Evolutionary conservation across 1,139 yeast species (phyloP).

Genomic region (Candida neerlandica): DNA sequence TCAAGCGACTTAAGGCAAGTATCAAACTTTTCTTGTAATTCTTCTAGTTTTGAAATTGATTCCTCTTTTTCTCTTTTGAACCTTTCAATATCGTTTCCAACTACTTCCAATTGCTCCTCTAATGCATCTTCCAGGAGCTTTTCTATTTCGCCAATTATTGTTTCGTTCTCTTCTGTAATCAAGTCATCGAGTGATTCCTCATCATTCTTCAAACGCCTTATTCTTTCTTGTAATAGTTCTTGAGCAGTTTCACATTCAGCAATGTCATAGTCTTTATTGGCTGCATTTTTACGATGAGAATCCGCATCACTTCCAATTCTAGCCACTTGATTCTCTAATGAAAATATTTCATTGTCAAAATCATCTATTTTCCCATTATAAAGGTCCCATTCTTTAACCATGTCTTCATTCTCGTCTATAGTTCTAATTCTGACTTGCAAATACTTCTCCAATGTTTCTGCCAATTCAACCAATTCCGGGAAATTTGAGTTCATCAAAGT

Average conservation of each 20-base stretch:
- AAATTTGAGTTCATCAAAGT: constrained; percentile 70
- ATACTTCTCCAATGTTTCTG: constrained; percentile 58
- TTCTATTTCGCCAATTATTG: constrained; percentile 12
- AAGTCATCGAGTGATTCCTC: constrained; percentile 12
- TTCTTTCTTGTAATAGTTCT: constrained; percentile 9
- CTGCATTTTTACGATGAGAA: constrained; percentile 8
- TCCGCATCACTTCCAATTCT: constrained; percentile 15
- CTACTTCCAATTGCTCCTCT: constrained; percentile 21
- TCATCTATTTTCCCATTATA: constrained; percentile 16
- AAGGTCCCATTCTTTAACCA: constrained; percentile 23
- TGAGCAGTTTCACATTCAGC: constrained; percentile 8
- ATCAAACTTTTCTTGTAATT: constrained; percentile 7
- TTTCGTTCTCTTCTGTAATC: constrained; percentile 10
- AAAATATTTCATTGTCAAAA: constrained; percentile 15
- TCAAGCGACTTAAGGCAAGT: constrained; percentile 1
- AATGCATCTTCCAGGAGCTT: constrained; percentile 20
- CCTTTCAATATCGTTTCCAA: constrained; percentile 6
- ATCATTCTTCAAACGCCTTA: constrained; percentile 8
- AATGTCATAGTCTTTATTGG: constrained; percentile 1
- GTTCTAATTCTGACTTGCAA: constrained; percentile 46
- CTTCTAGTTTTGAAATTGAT: constrained; percentile 5
- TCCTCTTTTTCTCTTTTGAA: constrained; percentile 3
- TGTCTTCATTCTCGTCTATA: constrained; percentile 30
- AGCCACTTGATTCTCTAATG: constrained; percentile 15
- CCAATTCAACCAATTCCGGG: constrained; percentile 80